Percentiles rank a stretch among this genome's conserved stretches.
These are phyloP conservation scores for Ganoderma sinense DNA, from an alignment of 1,284 basidiomycete species.

Conservation along the genomic window DNA sequence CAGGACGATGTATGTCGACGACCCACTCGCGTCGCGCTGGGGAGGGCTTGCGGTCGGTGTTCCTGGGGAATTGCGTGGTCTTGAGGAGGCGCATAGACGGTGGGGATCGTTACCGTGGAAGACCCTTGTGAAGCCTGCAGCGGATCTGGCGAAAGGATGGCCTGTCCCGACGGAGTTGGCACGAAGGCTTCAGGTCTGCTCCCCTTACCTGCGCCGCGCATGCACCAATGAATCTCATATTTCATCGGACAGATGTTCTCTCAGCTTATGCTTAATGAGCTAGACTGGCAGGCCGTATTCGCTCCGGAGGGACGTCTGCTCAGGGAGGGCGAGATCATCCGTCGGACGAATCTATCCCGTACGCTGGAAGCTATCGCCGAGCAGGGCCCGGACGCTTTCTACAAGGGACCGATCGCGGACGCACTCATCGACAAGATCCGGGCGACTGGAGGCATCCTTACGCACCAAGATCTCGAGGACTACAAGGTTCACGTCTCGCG, in stretches of 20 bases:
- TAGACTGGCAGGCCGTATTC: slow-evolving; percentile 84
- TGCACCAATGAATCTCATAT: slow-evolving; percentile 20
- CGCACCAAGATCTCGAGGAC: slow-evolving; percentile 70
- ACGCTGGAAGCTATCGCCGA: slow-evolving; percentile 73
- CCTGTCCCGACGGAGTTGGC: slow-evolving; percentile 79
- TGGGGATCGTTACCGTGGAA: slow-evolving; percentile 86
- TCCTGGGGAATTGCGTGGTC: slow-evolving; percentile 87
- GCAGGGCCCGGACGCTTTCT: slow-evolving; percentile 78
- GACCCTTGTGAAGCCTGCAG: slow-evolving; percentile 78
- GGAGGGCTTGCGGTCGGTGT: slow-evolving; percentile 88
- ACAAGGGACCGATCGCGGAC: slow-evolving; percentile 81
- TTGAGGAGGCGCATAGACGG: slow-evolving; percentile 80
- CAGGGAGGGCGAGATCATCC: slow-evolving; percentile 78
- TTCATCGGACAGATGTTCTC: slow-evolving; percentile 51
- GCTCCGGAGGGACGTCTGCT: slow-evolving; percentile 80
- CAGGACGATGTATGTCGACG: slow-evolving; percentile 74
- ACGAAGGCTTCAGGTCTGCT: slow-evolving; percentile 69
- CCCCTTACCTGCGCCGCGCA: slow-evolving; percentile 10
- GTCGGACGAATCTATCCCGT: slow-evolving; percentile 70
- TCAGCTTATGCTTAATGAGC: slow-evolving; percentile 74
- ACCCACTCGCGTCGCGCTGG: slow-evolving; percentile 59
- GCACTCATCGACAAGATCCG: slow-evolving; percentile 74
- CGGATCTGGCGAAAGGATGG: slow-evolving; percentile 81
- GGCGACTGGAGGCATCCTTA: slow-evolving; percentile 81
- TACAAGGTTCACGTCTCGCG: slow-evolving; percentile 79